phyloP scores from a whole-genome alignment of 202 grass and related monocot genomes.

The Dendrocalamus latiflorus region DNA sequence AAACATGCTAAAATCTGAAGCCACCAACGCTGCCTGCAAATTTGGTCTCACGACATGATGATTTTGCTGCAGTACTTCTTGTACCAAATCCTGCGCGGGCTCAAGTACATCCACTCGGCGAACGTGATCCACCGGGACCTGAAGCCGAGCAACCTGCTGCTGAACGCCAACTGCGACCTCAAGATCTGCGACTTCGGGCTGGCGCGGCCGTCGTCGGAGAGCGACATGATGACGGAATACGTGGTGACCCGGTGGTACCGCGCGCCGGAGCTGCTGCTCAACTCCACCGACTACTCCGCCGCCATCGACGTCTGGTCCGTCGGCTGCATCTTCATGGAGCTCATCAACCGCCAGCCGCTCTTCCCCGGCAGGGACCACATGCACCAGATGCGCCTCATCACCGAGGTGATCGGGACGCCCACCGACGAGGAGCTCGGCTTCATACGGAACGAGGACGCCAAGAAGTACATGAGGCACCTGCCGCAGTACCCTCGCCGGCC shows the following conservation, averaged over 20 bases:
- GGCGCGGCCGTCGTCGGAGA: conserved; percentile 77
- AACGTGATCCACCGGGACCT: conserved; percentile 90
- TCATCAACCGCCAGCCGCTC: conserved; percentile 72
- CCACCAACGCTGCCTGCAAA: neutral
- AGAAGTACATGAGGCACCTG: conserved; percentile 83
- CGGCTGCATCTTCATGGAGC: conserved; percentile 95
- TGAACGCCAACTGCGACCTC: conserved; percentile 88
- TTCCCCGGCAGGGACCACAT: conserved; percentile 93
- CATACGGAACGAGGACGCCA: conserved; percentile 72
- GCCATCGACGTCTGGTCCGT: conserved; percentile 94
- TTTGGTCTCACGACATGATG: neutral
- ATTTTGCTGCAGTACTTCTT: conserved; percentile 63
- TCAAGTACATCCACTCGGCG: conserved; percentile 99
- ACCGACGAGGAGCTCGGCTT: conserved; percentile 81
- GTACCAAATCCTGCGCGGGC: conserved; percentile 89
- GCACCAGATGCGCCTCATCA: conserved; percentile 97
- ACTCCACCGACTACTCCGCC: conserved; percentile 88
- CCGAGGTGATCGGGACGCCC: conserved; percentile 83
- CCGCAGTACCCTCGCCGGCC: conserved; percentile 55
- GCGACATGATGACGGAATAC: conserved; percentile 97
- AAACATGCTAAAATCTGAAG: neutral
- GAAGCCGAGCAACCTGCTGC: conserved; percentile 92
- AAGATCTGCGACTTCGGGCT: conserved; percentile 98
- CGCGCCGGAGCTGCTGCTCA: conserved; percentile 89
- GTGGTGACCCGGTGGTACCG: conserved; percentile 92